These are phyloP conservation scores for Fraxinus dipetala DNA, from an alignment of 305 asterid species.

Conservation along the genomic window DNA sequence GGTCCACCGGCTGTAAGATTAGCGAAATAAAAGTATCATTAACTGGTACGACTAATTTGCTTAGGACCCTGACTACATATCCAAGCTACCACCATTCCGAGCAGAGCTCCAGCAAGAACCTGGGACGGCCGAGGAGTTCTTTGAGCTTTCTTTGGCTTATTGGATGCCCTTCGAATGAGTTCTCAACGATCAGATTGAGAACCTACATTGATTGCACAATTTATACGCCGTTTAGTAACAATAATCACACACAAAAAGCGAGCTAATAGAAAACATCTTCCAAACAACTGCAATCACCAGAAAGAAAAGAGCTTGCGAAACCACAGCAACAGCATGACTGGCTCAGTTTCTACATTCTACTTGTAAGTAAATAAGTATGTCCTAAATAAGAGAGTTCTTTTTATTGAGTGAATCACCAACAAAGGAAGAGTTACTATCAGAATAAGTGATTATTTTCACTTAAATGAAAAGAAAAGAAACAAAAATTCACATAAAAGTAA, in stretches of 20 bases:
- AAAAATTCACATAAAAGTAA: too few relatives aligned
- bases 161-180: conserved; percentile 84
- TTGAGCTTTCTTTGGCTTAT: conserved; percentile 88
- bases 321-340: neutral
- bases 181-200: conserved; percentile 73
- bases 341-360: neutral
- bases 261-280: neutral
- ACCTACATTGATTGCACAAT: conserved; percentile 39
- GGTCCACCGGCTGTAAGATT: too few relatives aligned
- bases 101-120: conserved; percentile 27
- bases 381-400: neutral
- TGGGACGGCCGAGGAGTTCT: conserved; percentile 84
- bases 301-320: neutral
- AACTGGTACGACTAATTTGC: too few relatives aligned
- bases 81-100: too few relatives aligned
- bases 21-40: too few relatives aligned
- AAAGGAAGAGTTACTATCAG: too few relatives aligned
- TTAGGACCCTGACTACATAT: too few relatives aligned
- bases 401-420: neutral
- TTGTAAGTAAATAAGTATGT: neutral
- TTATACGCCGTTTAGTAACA: neutral
- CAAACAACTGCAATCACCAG: neutral
- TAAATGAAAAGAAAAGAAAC: too few relatives aligned
- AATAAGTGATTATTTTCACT: too few relatives aligned
- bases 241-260: too few relatives aligned